Evolutionary conservation across 495 filamentous ascomycete genomes (phyloP), one percentile per base, ranked within the genome.

Genomic region (Tetracladium marchalianum): DNA sequence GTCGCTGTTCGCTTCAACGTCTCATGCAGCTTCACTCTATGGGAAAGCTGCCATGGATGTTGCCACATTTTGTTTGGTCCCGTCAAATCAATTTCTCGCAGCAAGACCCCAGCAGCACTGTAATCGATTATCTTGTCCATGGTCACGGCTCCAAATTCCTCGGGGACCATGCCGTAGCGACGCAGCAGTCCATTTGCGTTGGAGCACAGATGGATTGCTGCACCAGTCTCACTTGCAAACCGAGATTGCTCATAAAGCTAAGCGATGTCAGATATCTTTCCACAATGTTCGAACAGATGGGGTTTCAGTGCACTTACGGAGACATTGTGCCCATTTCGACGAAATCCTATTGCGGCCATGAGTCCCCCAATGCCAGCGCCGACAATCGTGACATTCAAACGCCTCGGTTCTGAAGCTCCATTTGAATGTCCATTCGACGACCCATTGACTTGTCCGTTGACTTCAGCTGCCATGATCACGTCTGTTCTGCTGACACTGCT

Each of bases 341-440:
- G 64, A 11, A 81, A 53, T 8, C 65, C 72, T 50, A 78, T 70
- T 0, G 76, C 75, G 11, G 75, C 68, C 1, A 67, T 60, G 22
- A 78, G 53, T 7, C 76, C 75, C 11, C 72, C 73, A 16, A 79
- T 78, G 0, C 77, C 75, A 12, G 70, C 76, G 11, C 75, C 76
- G n/a, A 74, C 67, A 17, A 80, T 74, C 49, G 67, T 46, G 41
- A 77, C 56, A 11, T 50, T 55, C 35, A 69, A 44, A 5, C 19
- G 22, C 22, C 22, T 3, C 22, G 22, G 7, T 27, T 27, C 22
- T 27, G 22, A 27, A 27, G 22, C 22, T 27, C 22, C 7, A 27
- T 27, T 27, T 27, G 22, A 27, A 27, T 27, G 22, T 27, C 22
- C 22, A 27, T 27, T 27, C 22, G 22, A 27, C 22, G 7, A 27